These are phyloP conservation scores for Sporodiniella umbellata DNA, from an alignment of 371 early-diverging fungal species.

Conservation along the genomic window DNA sequence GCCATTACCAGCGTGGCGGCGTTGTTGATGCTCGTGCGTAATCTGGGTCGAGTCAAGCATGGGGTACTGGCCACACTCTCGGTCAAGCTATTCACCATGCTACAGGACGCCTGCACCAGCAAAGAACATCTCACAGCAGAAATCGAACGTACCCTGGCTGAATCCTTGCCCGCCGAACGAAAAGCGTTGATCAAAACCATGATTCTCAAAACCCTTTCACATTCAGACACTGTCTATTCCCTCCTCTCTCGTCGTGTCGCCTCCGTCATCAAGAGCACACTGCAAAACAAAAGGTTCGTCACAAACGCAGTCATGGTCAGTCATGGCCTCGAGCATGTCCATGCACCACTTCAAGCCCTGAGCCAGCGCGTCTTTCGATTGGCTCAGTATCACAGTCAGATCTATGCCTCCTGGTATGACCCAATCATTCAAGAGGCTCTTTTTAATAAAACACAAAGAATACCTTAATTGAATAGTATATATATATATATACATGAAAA, in stretches of 20 bases:
- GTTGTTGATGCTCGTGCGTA: conserved; percentile 66
- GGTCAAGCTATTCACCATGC: conserved; percentile 49
- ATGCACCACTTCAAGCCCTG: conserved; percentile 49
- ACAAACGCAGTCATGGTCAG: conserved; percentile 44
- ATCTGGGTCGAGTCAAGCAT: conserved; percentile 40
- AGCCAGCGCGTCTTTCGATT: conserved; percentile 43
- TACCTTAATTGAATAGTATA: not conserved
- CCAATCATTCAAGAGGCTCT: conserved; percentile 31
- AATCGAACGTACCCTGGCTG: conserved; percentile 27
- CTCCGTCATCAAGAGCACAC: conserved; percentile 44
- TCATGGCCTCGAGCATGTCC: conserved; percentile 63
- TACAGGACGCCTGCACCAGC: conserved; percentile 46
- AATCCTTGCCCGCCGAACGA: conserved; percentile 31
- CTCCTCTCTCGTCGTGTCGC: conserved; percentile 63
- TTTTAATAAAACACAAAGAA: too few species aligned
- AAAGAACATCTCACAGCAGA: conserved; percentile 50
- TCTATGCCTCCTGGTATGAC: conserved; percentile 66
- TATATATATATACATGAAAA: not conserved
- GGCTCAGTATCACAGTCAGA: conserved; percentile 64
- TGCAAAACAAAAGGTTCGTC: conserved; percentile 52
- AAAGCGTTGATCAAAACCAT: conserved; percentile 53
- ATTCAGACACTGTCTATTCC: conserved; percentile 65
- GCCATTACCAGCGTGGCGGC: conserved; percentile 65
- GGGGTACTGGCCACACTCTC: conserved; percentile 31
- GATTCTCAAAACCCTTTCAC: conserved; percentile 72